phyloP scores from a whole-genome alignment of 1,284 basidiomycete genomes.

The Papiliotrema nemorosa region DNA sequence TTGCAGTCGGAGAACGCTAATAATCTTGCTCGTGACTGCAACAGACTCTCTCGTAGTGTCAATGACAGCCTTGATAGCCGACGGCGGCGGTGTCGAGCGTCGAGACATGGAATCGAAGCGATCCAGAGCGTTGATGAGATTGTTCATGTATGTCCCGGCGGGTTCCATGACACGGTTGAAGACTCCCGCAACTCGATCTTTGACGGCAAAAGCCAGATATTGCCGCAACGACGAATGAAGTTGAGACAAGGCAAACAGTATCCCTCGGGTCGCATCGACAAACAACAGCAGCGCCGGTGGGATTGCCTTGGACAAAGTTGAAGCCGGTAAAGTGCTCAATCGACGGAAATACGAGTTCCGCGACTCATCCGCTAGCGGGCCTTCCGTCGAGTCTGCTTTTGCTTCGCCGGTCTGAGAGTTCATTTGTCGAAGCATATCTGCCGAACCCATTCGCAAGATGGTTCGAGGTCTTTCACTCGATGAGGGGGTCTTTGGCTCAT shows the following conservation, averaged over 20 bases:
- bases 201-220: slow-evolving; percentile 78
- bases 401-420: slow-evolving; percentile 6
- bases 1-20: slow-evolving; percentile 76
- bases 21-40: slow-evolving; percentile 78
- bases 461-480: slow-evolving; percentile 16
- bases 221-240: slow-evolving; percentile 86
- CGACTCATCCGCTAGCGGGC: slow-evolving; percentile 61
- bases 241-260: slow-evolving; percentile 89
- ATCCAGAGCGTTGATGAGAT: slow-evolving; percentile 84
- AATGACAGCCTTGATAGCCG: slow-evolving; percentile 71
- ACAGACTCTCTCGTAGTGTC: slow-evolving; percentile 83
- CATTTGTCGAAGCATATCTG: slow-evolving; percentile 22
- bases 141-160: slow-evolving; percentile 74
- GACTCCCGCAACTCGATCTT: slow-evolving; percentile 78
- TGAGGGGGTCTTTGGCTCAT: slow-evolving; percentile 5
- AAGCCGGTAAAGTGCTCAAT: slow-evolving; percentile 66
- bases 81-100: slow-evolving; percentile 59
- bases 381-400: slow-evolving; percentile 19
- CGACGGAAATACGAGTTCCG: slow-evolving; percentile 92
- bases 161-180: slow-evolving; percentile 80
- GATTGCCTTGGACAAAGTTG: slow-evolving; percentile 65
- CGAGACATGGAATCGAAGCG: slow-evolving; percentile 83
- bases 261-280: slow-evolving; percentile 82
- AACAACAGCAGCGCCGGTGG: slow-evolving; percentile 70
- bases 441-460: slow-evolving; percentile 26